Evolutionary conservation across 148 eudicot genomes (phyloP), one percentile per base, ranked within the genome.

Genomic region (Cornus controversa): DNA sequence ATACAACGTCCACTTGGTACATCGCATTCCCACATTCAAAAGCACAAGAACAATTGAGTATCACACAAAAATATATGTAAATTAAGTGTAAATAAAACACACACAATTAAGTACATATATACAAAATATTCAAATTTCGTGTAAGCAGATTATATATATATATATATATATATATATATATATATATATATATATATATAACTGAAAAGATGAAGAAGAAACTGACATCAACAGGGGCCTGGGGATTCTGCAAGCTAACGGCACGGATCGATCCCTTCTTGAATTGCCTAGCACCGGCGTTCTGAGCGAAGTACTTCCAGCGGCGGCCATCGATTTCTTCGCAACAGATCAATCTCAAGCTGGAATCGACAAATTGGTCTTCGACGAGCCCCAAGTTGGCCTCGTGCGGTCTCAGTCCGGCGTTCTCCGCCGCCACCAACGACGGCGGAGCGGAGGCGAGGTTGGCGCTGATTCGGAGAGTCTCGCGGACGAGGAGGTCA

Each of bases 241-340:
- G 93, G 18, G 91, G 98, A 42, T 87, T 73, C 67, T 93, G 99
- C 85, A 93, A 86, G 71, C 89, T 80, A 76, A 96, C 90, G n/a
- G 90, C 90, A 16, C 93, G 93, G 64, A 96, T 85, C 13, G 90
- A 84, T 23, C 87, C 87, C 75, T 87, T 93, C 82, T 78, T 84
- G 26, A 85, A 75, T 25, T 50, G 68, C 62, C 78, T 77, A 11
- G 65, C 16, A 25, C 57, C 73, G 24, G 71, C 82, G 53, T 79
- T 80, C 6, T 88, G 84, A 14, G 90, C 91, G 42, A 88, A 85
- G 60, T 88, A 91, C 54, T 87, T 86, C 92, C 92, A 93, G 22
- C 92, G 80, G 1, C 90, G 87, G 2, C 99, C 99, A 64, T 93
- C 99, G 36, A 96, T 82, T 84, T 93, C 97, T 80, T 96, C 99